Conservation (phyloP, 1,139 yeast genomes). For the Magnusiomyces fungicola region DNA sequence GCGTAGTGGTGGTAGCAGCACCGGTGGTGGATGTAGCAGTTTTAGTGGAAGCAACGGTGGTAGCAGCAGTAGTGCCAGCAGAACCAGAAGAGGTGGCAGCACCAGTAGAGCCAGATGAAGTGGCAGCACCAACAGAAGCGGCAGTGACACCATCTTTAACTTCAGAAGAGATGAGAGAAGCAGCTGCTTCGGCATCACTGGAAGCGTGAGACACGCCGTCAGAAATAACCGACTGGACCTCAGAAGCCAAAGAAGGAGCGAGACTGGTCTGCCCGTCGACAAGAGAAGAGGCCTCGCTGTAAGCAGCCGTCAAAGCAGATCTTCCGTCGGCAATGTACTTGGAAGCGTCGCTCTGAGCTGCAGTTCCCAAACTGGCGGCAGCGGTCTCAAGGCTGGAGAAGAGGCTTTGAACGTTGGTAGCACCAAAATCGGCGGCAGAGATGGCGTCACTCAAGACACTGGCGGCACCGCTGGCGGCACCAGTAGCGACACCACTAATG, state of each 20-base stretch:
- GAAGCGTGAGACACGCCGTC: not conserved
- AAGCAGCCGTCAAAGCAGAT: not conserved
- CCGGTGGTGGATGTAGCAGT: not conserved
- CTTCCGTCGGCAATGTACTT: not conserved
- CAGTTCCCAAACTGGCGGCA: constrained; percentile 33
- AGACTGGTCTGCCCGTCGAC: not conserved
- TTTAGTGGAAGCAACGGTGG: not conserved
- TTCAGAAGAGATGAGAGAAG: not conserved
- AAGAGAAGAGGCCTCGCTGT: constrained; percentile 1
- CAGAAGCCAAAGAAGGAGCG: not conserved
- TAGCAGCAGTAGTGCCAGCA: not conserved
- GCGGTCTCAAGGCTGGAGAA: constrained; percentile 39
- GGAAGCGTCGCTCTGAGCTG: not conserved
- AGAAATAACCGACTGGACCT: constrained; percentile 1
- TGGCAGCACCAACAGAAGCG: not conserved
- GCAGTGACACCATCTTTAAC: not conserved
- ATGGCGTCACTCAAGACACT: not conserved
- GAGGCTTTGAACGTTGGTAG: constrained; percentile 3
- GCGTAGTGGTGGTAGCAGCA: not conserved
- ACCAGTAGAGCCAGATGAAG: not conserved
- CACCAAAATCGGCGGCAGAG: not conserved
- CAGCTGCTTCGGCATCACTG: not conserved
- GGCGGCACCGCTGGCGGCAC: not conserved
- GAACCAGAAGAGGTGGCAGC: not conserved
- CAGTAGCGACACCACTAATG: not conserved